Percentiles rank a stretch among this genome's conserved stretches.
phyloP scores from a whole-genome alignment of 768 basidiomycete genomes.

The Cubamyces lactineus region DNA sequence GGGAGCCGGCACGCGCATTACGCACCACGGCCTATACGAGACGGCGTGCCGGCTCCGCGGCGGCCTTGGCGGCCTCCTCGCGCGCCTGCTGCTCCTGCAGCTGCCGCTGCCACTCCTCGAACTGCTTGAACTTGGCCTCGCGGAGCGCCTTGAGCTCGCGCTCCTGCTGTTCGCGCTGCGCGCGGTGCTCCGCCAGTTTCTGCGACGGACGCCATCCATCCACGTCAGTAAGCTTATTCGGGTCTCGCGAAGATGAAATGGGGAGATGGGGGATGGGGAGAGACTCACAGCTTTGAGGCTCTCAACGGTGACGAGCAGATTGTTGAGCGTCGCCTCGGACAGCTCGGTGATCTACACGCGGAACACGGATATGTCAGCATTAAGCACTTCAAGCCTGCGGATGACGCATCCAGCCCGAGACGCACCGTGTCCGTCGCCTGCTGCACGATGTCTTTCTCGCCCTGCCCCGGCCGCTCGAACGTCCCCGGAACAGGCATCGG shows the following conservation, averaged over 20 bases:
- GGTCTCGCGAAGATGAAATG: neutral
- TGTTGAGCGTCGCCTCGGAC: conserved; percentile 70
- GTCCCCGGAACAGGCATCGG: conserved; percentile 13
- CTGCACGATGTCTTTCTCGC: conserved; percentile 41
- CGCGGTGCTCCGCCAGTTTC: conserved; percentile 38
- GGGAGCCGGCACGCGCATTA: too few relatives aligned
- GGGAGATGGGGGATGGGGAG: neutral
- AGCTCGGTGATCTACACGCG: conserved; percentile 56
- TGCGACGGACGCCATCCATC: conserved; percentile 22
- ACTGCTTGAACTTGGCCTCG: conserved; percentile 54
- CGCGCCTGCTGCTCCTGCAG: conserved; percentile 36
- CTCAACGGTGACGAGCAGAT: conserved; percentile 58
- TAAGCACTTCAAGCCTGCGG: too few relatives aligned
- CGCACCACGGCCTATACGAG: conserved; percentile 11
- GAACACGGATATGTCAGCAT: conserved; percentile 33
- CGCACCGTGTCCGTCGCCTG: conserved; percentile 35
- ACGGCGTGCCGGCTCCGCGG: conserved; percentile 13
- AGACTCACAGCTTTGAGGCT: conserved; percentile 59
- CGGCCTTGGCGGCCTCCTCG: conserved; percentile 7
- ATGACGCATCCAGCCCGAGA: neutral
- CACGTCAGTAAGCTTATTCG: neutral
- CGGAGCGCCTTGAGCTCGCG: conserved; percentile 45
- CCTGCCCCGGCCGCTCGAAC: conserved; percentile 11
- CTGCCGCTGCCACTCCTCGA: conserved; percentile 42
- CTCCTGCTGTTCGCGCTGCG: conserved; percentile 32